Conservation (phyloP, 371 early-diverging fungal genomes). For the Rhizopus arrhizus region DNA sequence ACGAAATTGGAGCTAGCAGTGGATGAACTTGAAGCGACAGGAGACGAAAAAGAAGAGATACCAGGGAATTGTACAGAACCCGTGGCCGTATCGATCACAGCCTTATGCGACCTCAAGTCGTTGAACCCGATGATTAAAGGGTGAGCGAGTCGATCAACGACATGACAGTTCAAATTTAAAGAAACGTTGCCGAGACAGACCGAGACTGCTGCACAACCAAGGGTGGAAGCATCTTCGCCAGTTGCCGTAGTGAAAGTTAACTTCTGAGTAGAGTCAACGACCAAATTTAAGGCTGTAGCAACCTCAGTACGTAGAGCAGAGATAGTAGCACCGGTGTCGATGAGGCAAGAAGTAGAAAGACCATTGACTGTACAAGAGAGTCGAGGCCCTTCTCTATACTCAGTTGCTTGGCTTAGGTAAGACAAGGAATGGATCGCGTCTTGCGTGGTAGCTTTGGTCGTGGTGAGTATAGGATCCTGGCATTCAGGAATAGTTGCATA, state of each 20-base stretch:
- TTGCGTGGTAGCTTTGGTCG: no score
- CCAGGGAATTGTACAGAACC: conserved; percentile 8
- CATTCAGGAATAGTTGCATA: no score
- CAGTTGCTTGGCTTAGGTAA: no score
- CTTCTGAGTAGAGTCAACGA: not conserved
- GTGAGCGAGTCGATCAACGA: conserved; percentile 5
- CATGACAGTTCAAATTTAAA: not conserved
- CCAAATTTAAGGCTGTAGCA: not conserved
- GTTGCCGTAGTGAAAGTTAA: conserved; percentile 9
- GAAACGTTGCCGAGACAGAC: not conserved
- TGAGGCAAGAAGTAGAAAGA: no score
- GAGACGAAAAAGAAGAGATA: no score
- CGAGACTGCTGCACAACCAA: not conserved
- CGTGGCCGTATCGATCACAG: conserved; percentile 9
- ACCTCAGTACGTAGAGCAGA: not conserved
- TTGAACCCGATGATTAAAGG: conserved; percentile 8
- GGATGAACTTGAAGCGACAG: no score
- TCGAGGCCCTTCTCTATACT: not conserved
- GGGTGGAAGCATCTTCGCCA: not conserved
- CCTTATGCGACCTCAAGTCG: conserved; percentile 1
- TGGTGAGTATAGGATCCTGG: no score
- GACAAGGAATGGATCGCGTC: no score
- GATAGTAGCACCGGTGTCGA: conserved; percentile 12
- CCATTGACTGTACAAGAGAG: not conserved
- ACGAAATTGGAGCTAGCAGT: no score